Conservation (phyloP, 192 early-diverging fungal genomes). For the Umbelopsis sp. region DNA sequence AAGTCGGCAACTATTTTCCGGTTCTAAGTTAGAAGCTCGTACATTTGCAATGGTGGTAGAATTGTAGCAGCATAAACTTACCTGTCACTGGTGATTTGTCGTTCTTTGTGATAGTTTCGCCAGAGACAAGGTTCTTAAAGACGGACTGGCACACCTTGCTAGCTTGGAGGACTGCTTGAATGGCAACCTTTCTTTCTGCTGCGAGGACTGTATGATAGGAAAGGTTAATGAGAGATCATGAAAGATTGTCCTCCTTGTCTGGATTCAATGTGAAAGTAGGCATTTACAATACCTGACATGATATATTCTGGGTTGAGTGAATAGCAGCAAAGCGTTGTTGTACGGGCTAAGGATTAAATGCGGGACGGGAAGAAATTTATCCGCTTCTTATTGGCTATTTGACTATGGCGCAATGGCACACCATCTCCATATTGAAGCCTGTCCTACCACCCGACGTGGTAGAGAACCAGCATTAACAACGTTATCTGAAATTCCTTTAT, state of each 20-base stretch:
- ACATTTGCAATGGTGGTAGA: background rate
- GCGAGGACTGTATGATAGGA: slow-evolving; percentile 29
- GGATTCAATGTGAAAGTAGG: background rate
- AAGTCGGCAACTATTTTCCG: slow-evolving; percentile 83
- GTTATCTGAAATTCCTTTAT: no score
- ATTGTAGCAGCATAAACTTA: slow-evolving; percentile 33
- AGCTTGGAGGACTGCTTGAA: slow-evolving; percentile 87
- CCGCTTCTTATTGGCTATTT: background rate
- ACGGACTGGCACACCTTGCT: slow-evolving; percentile 87
- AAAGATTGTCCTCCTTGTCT: background rate
- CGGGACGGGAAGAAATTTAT: background rate
- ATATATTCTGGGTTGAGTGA: background rate
- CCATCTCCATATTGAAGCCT: background rate
- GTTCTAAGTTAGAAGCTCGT: background rate
- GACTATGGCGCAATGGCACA: slow-evolving; percentile 1
- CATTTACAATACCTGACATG: background rate
- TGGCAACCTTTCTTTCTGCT: slow-evolving; percentile 79
- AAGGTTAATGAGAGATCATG: background rate
- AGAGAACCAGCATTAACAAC: no score
- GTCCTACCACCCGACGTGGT: background rate
- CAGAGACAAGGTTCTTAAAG: slow-evolving; percentile 81
- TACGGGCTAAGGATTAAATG: background rate
- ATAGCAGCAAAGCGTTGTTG: background rate
- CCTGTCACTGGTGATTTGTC: slow-evolving; percentile 97
- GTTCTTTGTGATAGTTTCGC: slow-evolving; percentile 85